phyloP scores from a whole-genome alignment of 2,329 filamentous ascomycete species.

The Westerdykella aurantiaca region DNA sequence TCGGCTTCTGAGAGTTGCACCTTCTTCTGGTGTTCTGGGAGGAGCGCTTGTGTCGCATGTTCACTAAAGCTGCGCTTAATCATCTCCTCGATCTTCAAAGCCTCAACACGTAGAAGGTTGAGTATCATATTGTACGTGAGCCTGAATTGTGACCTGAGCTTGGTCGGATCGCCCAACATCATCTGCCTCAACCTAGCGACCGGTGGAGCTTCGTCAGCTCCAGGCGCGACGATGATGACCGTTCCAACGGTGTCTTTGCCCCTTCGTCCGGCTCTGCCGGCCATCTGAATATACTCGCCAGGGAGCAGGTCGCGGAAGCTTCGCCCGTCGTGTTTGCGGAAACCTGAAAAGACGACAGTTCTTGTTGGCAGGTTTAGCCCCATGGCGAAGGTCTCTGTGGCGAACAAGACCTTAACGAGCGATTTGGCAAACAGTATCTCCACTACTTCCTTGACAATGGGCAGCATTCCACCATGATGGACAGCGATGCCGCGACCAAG shows the following conservation, averaged over 20 bases:
- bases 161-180: constrained; percentile 93
- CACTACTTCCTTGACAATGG: constrained; percentile 96
- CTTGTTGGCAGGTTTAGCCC: constrained; percentile 91
- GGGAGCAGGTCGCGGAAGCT: constrained; percentile 85
- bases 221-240: constrained; percentile 82
- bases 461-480: constrained; percentile 87
- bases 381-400: constrained; percentile 98
- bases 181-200: constrained; percentile 79
- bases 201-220: constrained; percentile 80
- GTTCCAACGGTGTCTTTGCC: constrained; percentile 89
- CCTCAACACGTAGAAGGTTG: constrained; percentile 89
- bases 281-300: constrained; percentile 98
- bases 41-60: constrained; percentile 87
- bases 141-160: constrained; percentile 90
- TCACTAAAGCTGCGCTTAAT: constrained; percentile 99
- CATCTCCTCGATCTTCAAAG: constrained; percentile 98
- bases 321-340: constrained; percentile 92
- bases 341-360: constrained; percentile 96
- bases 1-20: constrained; percentile 89
- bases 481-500: constrained; percentile 87
- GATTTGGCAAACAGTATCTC: constrained; percentile 95
- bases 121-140: constrained; percentile 99
- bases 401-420: constrained; percentile 92
- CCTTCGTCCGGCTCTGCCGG: constrained; percentile 85
- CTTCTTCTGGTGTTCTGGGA: constrained; percentile 93